These are phyloP conservation scores for Cercospora citrullina DNA, from an alignment of 2,329 filamentous ascomycete genomes.

Conservation along the genomic window DNA sequence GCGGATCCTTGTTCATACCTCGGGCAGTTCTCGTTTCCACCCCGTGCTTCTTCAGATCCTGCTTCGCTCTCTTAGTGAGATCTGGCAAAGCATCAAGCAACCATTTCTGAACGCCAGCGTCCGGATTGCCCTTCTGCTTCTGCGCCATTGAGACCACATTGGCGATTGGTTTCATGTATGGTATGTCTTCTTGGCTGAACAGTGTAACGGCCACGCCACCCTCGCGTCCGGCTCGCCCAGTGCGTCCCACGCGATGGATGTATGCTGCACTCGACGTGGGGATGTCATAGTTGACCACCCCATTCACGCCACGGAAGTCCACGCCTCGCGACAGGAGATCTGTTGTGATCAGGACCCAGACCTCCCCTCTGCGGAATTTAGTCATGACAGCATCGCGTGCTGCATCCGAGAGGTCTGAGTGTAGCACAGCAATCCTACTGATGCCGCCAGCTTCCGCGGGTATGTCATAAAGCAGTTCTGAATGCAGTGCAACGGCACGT, in stretches of 20 bases:
- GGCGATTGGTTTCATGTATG: slow-evolving; percentile 84
- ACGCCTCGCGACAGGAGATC: slow-evolving; percentile 89
- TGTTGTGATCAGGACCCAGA: slow-evolving; percentile 96
- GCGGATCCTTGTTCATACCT: slow-evolving; percentile 42
- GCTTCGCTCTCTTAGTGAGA: slow-evolving; percentile 78
- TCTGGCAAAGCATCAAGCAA: slow-evolving; percentile 82
- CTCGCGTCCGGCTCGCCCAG: slow-evolving; percentile 80
- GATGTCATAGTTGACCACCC: slow-evolving; percentile 96
- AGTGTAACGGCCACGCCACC: slow-evolving; percentile 90
- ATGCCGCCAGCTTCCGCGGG: slow-evolving; percentile 82
- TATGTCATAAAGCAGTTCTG: slow-evolving; percentile 92
- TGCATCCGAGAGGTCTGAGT: slow-evolving; percentile 77
- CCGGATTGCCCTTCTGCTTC: slow-evolving; percentile 55
- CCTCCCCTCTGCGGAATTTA: slow-evolving; percentile 83
- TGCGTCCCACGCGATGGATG: slow-evolving; percentile 89
- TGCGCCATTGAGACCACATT: slow-evolving; percentile 88
- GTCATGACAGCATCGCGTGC: slow-evolving; percentile 81
- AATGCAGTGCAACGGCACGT: slow-evolving; percentile 80
- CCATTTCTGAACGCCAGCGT: slow-evolving; percentile 73
- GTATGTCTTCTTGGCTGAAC: slow-evolving; percentile 93
- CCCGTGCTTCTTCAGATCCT: slow-evolving; percentile 77
- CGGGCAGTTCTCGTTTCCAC: slow-evolving; percentile 66
- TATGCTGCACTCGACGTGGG: slow-evolving; percentile 88
- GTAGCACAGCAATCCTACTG: slow-evolving; percentile 81
- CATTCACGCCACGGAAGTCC: slow-evolving; percentile 92